Percentiles rank a stretch among this genome's conserved stretches.
Evolutionary conservation across 768 basidiomycete species (phyloP).

Genomic region (Dentipellis fragilis): DNA sequence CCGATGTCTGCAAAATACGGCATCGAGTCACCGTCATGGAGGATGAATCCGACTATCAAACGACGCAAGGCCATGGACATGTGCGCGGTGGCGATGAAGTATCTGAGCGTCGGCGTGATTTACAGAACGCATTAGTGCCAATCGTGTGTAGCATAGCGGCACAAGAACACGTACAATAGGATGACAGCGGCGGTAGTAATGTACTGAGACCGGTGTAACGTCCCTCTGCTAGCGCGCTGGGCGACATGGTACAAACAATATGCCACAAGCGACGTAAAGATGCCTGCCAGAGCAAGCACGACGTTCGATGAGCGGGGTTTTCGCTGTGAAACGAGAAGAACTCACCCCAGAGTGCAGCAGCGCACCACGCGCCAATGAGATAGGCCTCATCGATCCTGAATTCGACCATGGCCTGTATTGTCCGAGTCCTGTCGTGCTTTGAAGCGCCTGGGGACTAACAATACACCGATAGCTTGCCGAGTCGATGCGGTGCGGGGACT

Average conservation of each 20-base stretch:
- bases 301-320: not conserved
- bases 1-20: not conserved
- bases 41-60: not conserved
- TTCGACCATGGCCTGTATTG: not conserved
- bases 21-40: not conserved
- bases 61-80: not conserved
- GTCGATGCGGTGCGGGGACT: too few relatives aligned
- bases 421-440: too few relatives aligned
- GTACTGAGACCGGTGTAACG: not conserved
- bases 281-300: not conserved
- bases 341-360: not conserved
- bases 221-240: not conserved
- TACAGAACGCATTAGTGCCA: not conserved
- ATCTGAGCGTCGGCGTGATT: not conserved
- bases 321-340: not conserved
- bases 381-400: not conserved
- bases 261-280: not conserved
- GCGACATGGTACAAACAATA: not conserved
- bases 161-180: not conserved
- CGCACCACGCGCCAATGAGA: not conserved
- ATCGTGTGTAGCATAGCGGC: not conserved
- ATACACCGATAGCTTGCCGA: too few relatives aligned
- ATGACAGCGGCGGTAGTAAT: not conserved
- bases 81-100: not conserved
- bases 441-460: too few relatives aligned